Evolutionary conservation across 495 filamentous ascomycete genomes (phyloP), one percentile per base, ranked within the genome.

Genomic region (Haplographium delicatum): DNA sequence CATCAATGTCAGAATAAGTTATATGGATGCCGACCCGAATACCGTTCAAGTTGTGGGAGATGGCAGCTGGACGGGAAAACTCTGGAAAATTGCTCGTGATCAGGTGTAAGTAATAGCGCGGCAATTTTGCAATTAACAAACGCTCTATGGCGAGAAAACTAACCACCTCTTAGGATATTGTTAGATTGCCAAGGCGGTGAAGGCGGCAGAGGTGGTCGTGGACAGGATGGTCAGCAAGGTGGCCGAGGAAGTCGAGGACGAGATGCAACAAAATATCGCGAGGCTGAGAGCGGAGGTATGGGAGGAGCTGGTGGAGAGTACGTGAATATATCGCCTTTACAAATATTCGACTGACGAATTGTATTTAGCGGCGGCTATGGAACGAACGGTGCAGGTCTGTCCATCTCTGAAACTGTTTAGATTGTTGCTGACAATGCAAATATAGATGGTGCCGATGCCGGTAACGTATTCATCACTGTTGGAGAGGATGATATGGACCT

Each of bases 161-260:
- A n/a, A n/a, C n/a, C n/a, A n/a, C n/a, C n/a, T n/a, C n/a, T n/a
- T n/a, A n/a, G n/a, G 4, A 8, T 67, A 5, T 54, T 55, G 28
- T 46, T 67, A 37, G 65, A 63, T 18, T 57, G 53, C 1, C 54
- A 61, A 26, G 63, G 65, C 1, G 66, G 66, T 5, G 60, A 58
- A 30, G 69, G 69, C 5, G 69, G 68, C 0, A 57, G 53, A 20
- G 68, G 68, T 13, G 66, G 60, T 1, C 40, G 62, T n/a, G 69
- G 69, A 10, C 47, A 63, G 10, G 60, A 66, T 44, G 69, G 67
- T 1, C 59, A 61, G 19, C 50, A 50, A 23, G 65, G 63, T 18
- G 64, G 63, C 2, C 10, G 52, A 28, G 66, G 65, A 25, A 44
- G 50, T 22, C 54, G 54, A 13, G 62, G 54, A n/a, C 50, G 41